Conservation (phyloP, 176 grass and related monocot species). For the Alopecurus myosuroides region DNA sequence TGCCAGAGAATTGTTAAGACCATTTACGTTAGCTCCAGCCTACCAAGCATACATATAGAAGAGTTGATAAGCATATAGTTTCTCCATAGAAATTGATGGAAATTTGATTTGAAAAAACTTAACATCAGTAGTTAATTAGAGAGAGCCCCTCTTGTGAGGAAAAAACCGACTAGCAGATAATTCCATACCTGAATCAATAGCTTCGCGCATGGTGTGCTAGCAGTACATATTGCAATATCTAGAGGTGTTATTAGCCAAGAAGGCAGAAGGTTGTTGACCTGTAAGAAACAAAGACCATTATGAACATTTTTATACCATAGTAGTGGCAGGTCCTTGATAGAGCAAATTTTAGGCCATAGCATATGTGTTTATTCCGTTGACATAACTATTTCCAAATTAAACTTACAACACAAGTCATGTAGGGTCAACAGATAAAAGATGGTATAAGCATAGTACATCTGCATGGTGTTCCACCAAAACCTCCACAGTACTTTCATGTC, state of each 20-base stretch:
- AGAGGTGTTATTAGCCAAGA: not conserved
- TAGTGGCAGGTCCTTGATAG: not conserved
- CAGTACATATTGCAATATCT: not conserved
- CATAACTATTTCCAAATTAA: not conserved
- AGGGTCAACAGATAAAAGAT: not conserved
- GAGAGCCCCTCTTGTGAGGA: not conserved
- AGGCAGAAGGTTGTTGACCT: not conserved
- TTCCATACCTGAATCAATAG: not conserved
- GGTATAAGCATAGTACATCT: not conserved
- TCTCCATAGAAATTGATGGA: not conserved
- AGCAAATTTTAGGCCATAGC: no score
- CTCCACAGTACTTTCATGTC: not conserved
- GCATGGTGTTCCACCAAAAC: not conserved
- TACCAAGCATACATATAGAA: not conserved
- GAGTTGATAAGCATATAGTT: not conserved
- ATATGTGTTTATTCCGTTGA: no score
- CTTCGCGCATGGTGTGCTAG: not conserved
- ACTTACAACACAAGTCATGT: not conserved
- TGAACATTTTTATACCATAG: not conserved
- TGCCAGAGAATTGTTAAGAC: not conserved
- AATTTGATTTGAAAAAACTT: not conserved
- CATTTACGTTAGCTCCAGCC: not conserved
- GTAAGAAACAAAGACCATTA: not conserved
- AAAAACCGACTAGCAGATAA: not conserved
- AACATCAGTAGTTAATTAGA: not conserved